Evolutionary conservation across 1,139 yeast species (phyloP), one percentile per base, ranked within the genome.

Genomic region (Geotrichum aggregatum): DNA sequence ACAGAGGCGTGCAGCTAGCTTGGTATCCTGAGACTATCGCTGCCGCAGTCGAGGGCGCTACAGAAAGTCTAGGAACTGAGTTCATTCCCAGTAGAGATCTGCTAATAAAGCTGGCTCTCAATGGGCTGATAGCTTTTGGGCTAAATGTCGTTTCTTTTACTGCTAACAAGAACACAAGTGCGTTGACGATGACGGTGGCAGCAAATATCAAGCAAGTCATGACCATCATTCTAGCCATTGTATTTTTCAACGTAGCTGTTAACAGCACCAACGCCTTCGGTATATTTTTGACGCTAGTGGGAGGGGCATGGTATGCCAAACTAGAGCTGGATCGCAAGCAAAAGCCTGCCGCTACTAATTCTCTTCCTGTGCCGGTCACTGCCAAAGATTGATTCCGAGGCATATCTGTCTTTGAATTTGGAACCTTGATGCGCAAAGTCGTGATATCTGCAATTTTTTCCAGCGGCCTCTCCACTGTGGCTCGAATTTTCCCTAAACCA

Each of bases 251-350:
- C 36, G 54, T 61, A 35, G 55, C 55, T 11, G 55, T 61, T 49
- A 59, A 62, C 14, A 54, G 58, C 14, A 47, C 59, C 41, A 62
- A 61, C 40, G 54, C 60, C 14, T 41, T 59, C 36, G 64, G 65
- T 35, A 60, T 62, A 45, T 36, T 58, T 13, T 49, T 61, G 45
- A 61, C 65, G 11, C 54, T 62, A 19, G 52, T 54, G n/a, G 65
- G 65, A 21, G 63, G 64, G 13, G 62, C 61, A 18, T 61, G 64
- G 62, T 62, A 55, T 58, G 66, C 76, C 44, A 57, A 57, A 39
- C 45, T 55, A 11, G 58, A 57, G 45, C 49, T 57, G 30, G 58
- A 55, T 26, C 44, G 56, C 30, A 57, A 56, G 39, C 49, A 50
- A 14, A 34, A 39, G 14, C 42, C 30, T 21, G 42, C 30, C 13